Evolutionary conservation across 345 rosid genomes (phyloP).

Genomic region (Rhodomyrtus tomentosa): DNA sequence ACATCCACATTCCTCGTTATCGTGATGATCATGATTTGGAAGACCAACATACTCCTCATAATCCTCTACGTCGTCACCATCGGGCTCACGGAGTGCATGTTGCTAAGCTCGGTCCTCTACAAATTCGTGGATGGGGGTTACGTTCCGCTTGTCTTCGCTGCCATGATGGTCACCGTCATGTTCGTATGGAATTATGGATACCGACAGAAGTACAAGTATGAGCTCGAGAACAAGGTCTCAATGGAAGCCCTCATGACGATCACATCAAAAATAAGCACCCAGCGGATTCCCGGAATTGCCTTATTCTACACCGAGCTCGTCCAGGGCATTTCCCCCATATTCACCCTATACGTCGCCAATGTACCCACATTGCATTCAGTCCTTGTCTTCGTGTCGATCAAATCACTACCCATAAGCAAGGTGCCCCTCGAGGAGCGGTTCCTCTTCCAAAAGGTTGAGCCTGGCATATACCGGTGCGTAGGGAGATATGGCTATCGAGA

Average conservation of each 20-base stretch:
- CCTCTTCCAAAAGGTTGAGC: slow-evolving; percentile 8
- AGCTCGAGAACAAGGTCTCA: slow-evolving; percentile 6
- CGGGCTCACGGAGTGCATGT: slow-evolving; percentile 2
- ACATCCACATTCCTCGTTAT: slow-evolving; percentile 13
- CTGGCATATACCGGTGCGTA: slow-evolving; percentile 12
- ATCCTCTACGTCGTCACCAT: slow-evolving; percentile 8
- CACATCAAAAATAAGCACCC: not conserved
- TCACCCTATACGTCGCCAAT: slow-evolving; percentile 8
- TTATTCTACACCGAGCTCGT: slow-evolving; percentile 20
- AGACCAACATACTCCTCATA: slow-evolving; percentile 10
- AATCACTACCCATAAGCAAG: slow-evolving; percentile 14
- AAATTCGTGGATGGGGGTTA: slow-evolving; percentile 23
- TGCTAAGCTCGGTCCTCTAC: slow-evolving; percentile 15
- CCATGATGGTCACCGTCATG: slow-evolving; percentile 13
- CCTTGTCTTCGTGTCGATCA: slow-evolving; percentile 18
- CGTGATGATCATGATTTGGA: slow-evolving; percentile 32
- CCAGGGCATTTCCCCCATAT: slow-evolving; percentile 16
- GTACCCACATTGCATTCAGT: slow-evolving; percentile 12
- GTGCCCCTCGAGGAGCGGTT: slow-evolving; percentile 11
- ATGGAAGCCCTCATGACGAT: not conserved
- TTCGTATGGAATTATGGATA: slow-evolving; percentile 19
- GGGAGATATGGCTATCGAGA: slow-evolving; percentile 23
- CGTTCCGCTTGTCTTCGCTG: slow-evolving; percentile 12
- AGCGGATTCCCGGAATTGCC: slow-evolving; percentile 8
- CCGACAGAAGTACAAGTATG: slow-evolving; percentile 11